Percentiles rank a stretch among this genome's conserved stretches.
These are phyloP conservation scores for Boeremia lycopersici DNA, from an alignment of 2,329 filamentous ascomycete genomes.

Conservation along the genomic window DNA sequence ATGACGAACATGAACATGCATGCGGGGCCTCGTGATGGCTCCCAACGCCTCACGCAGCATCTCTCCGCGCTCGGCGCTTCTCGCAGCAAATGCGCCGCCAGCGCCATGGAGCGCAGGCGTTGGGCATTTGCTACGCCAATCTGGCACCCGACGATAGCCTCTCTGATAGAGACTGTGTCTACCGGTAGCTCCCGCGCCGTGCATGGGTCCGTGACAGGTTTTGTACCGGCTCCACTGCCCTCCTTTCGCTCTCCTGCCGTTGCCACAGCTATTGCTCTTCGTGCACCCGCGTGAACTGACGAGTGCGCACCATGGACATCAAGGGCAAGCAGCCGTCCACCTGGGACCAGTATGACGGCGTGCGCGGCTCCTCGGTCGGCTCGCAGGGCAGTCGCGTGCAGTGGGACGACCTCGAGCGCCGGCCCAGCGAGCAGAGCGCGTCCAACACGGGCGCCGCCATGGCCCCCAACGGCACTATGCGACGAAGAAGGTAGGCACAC, in stretches of 20 bases:
- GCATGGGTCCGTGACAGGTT: constrained; percentile 33
- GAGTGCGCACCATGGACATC: constrained; percentile 41
- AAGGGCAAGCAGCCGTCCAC: constrained; percentile 51
- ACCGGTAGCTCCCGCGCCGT: constrained; percentile 37
- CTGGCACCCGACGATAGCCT: constrained; percentile 35
- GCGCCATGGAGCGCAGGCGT: constrained; percentile 10
- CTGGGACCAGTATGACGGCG: constrained; percentile 55
- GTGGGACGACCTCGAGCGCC: constrained; percentile 45
- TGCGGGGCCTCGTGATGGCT: constrained; percentile 16
- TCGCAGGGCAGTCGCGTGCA: constrained; percentile 42
- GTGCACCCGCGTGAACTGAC: constrained; percentile 4
- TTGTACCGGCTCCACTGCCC: constrained; percentile 23
- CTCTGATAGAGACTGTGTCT: constrained; percentile 27
- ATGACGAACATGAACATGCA: constrained; percentile 9
- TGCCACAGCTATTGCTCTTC: constrained; percentile 1
- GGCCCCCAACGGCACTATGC: constrained; percentile 35
- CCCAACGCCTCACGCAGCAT: constrained; percentile 5
- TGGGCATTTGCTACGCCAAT: constrained; percentile 26
- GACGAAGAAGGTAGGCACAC: constrained; percentile 43
- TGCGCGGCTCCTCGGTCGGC: constrained; percentile 48
- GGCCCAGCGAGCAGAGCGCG: constrained; percentile 38
- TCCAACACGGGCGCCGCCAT: constrained; percentile 35
- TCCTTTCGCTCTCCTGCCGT: constrained; percentile 11
- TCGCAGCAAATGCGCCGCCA: constrained; percentile 7
- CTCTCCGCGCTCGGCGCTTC: constrained; percentile 22